Percentiles rank a stretch among this genome's conserved stretches.
Evolutionary conservation across 2,329 filamentous ascomycete species (phyloP).

Genomic region (Parastagonospora avenae): DNA sequence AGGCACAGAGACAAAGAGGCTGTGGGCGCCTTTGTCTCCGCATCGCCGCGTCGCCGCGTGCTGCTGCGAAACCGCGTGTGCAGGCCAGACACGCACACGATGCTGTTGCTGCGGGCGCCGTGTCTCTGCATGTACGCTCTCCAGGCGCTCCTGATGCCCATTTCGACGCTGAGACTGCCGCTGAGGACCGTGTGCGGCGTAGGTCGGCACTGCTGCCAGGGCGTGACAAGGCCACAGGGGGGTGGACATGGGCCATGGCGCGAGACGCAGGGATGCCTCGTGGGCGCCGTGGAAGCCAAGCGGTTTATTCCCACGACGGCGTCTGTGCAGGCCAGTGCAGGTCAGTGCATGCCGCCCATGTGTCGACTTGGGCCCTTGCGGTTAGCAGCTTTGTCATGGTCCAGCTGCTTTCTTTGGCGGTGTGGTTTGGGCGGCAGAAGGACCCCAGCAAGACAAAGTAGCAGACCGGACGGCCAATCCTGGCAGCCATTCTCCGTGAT

Average conservation of each 20-base stretch:
- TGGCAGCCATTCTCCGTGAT: slow-evolving; percentile 41
- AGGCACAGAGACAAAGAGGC: slow-evolving; percentile 12
- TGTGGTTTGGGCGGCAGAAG: slow-evolving; percentile 32
- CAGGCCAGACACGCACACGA: slow-evolving; percentile 8
- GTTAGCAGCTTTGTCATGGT: slow-evolving; percentile 36
- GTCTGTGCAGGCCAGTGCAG: too few species aligned
- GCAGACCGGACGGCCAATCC: slow-evolving; percentile 27
- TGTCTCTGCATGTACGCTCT: too few species aligned
- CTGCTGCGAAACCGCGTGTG: slow-evolving; percentile 8
- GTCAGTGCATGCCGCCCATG: slow-evolving; percentile 35
- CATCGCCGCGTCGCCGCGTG: too few species aligned
- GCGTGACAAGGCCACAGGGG: slow-evolving; percentile 4
- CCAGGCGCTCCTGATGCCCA: neutral
- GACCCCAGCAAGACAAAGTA: slow-evolving; percentile 13
- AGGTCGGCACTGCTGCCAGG: slow-evolving; percentile 9
- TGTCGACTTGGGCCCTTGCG: slow-evolving; percentile 23
- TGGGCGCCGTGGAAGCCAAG: slow-evolving; percentile 39
- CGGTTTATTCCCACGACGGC: slow-evolving; percentile 35
- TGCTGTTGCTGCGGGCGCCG: slow-evolving; percentile 4
- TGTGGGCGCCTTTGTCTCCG: slow-evolving; percentile 17
- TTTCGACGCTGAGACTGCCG: neutral
- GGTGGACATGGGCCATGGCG: neutral
- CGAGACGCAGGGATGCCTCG: slow-evolving; percentile 39
- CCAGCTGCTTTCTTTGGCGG: slow-evolving; percentile 37
- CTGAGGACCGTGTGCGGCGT: slow-evolving; percentile 11